These are phyloP conservation scores for Neohortaea acidophila DNA, from an alignment of 495 filamentous ascomycete species.

Conservation along the genomic window DNA sequence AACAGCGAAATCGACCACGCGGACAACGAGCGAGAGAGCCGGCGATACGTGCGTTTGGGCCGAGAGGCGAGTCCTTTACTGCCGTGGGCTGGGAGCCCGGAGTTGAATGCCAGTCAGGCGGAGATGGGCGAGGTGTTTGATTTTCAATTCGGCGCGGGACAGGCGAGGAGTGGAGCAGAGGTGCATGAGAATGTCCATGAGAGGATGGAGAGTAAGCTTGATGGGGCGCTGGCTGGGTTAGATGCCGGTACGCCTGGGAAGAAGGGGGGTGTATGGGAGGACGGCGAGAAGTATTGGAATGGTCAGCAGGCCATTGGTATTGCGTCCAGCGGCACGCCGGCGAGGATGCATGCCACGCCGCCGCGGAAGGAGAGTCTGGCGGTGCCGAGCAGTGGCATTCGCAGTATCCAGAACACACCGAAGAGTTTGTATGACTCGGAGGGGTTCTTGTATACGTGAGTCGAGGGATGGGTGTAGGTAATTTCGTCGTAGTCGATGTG, in stretches of 20 bases:
- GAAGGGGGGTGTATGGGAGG: slow-evolving; percentile 16
- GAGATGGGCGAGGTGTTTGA: slow-evolving; percentile 9
- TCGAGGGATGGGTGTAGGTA: too few relatives aligned
- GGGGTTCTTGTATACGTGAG: slow-evolving; percentile 32
- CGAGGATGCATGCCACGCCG: slow-evolving; percentile 1
- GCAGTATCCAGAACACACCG: slow-evolving; percentile 16
- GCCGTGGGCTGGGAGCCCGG: slow-evolving; percentile 16
- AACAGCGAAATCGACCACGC: slow-evolving; percentile 21
- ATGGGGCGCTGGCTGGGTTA: slow-evolving; percentile 13
- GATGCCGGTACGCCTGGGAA: neutral
- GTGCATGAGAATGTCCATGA: slow-evolving; percentile 7
- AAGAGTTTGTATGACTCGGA: slow-evolving; percentile 30
- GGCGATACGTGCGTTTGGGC: slow-evolving; percentile 20
- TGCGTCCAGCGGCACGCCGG: slow-evolving; percentile 1
- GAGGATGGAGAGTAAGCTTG: slow-evolving; percentile 6
- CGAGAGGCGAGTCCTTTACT: slow-evolving; percentile 22
- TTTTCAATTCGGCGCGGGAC: slow-evolving; percentile 9
- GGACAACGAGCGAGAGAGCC: slow-evolving; percentile 8
- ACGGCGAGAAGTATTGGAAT: slow-evolving; percentile 20
- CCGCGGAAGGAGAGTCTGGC: slow-evolving; percentile 4
- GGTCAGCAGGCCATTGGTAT: neutral
- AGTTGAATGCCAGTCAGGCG: neutral
- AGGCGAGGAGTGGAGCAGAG: neutral
- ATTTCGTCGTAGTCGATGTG: too few relatives aligned
- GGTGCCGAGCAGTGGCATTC: slow-evolving; percentile 3